Evolutionary conservation across 2,329 filamentous ascomycete genomes (phyloP).

Genomic region (Dactylellina leptospora): DNA sequence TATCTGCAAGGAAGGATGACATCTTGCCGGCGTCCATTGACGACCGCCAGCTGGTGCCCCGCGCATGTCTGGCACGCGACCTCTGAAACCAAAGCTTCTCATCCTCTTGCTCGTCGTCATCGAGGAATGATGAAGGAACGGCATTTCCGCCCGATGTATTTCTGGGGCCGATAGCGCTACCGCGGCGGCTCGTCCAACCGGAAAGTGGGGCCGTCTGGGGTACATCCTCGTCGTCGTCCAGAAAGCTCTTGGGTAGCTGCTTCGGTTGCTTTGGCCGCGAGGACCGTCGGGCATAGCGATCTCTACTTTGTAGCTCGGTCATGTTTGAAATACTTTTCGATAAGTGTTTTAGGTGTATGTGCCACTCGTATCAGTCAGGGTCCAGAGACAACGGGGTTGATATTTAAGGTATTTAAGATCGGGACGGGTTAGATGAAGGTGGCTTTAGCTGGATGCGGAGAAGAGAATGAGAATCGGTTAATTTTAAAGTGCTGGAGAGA

Average conservation of each 20-base stretch:
- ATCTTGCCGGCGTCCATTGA: slow-evolving; percentile 28
- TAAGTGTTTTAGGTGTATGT: no score
- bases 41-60: slow-evolving; percentile 35
- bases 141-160: slow-evolving; percentile 17
- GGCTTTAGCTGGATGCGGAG: neutral
- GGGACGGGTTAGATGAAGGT: neutral
- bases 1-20: slow-evolving; percentile 23
- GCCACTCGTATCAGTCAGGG: no score
- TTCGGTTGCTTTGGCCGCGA: slow-evolving; percentile 43
- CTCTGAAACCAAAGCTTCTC: slow-evolving; percentile 35
- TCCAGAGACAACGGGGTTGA: no score
- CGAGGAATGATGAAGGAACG: slow-evolving; percentile 43
- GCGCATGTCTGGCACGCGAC: slow-evolving; percentile 28
- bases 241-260: slow-evolving; percentile 46
- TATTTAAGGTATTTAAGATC: slow-evolving; percentile 3
- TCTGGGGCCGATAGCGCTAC: slow-evolving; percentile 8
- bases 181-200: slow-evolving; percentile 22
- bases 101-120: slow-evolving; percentile 40
- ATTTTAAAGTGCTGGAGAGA: neutral
- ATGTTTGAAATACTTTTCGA: neutral
- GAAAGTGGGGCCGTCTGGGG: slow-evolving; percentile 11
- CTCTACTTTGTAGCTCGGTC: slow-evolving; percentile 27
- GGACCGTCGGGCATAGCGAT: slow-evolving; percentile 30
- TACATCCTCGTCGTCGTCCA: slow-evolving; percentile 47
- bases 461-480: neutral